Evolutionary conservation across 179 eudicot genomes (phyloP).

Genomic region (Camellia oleifera): DNA sequence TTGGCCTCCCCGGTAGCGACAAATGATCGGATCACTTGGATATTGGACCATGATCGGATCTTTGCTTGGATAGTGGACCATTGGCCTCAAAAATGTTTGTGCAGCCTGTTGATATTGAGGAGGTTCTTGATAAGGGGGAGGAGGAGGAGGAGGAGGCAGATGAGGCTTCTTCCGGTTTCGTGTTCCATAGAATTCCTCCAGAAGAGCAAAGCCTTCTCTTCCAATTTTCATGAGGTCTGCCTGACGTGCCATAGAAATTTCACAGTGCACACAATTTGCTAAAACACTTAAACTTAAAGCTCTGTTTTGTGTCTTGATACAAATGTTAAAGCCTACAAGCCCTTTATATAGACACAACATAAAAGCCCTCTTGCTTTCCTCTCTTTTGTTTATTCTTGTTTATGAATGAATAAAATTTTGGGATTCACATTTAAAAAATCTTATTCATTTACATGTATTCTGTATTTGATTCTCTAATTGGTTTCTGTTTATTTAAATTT

Average conservation of each 20-base stretch:
- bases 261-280: background rate
- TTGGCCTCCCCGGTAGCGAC: constrained; percentile 6
- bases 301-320: background rate
- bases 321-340: background rate
- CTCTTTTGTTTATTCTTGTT: no score
- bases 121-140: background rate
- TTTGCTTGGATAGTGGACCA: background rate
- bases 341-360: background rate
- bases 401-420: no score
- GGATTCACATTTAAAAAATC: no score
- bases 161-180: constrained; percentile 5
- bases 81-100: background rate
- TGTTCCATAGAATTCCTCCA: background rate
- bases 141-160: background rate
- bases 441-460: no score
- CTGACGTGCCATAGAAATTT: constrained; percentile 18
- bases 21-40: background rate
- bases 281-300: background rate
- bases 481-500: background rate
- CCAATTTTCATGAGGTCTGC: constrained; percentile 17
- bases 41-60: background rate
- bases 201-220: constrained; percentile 12
- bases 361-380: background rate
- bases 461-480: no score
- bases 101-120: background rate